Evolutionary conservation across 805 yeast species (phyloP), one percentile per base, ranked within the genome.

Genomic region (Ogataea saltuana): DNA sequence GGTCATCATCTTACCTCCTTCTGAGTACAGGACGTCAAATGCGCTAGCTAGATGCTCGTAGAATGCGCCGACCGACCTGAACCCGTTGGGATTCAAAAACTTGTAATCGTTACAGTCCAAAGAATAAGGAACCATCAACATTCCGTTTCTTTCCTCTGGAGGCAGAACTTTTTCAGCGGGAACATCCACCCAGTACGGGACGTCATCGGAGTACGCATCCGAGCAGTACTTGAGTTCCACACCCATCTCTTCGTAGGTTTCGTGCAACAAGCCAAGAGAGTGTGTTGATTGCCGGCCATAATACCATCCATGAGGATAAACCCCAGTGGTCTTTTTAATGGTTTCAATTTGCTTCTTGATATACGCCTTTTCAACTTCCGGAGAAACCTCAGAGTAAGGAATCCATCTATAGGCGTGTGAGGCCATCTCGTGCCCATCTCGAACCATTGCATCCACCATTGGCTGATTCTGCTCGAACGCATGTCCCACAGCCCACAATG

Each of bases 321-420:
- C 55, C 8, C 70, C 38, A 9, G 38, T 16, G n/a, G 38, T 34
- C 25, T 34, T 34, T 21, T 34, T 34, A 29, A 34, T 34, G 38
- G 38, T 23, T 12, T 34, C 29, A 31, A 67, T 47, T 27, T 60
- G 59, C 33, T 57, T 57, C 44, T 55, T 59, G 42, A 67, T 62
- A 46, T 51, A 55, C 20, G 58, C 64, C 36, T 62, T 57, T 48
- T 67, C 69, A 33, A 58, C 63, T 41, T 63, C 70, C 26, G 64
- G 61, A 3, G 59, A 37, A 59, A 52, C 38, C 20, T 34, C 38
- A n/a, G 38, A 34, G 22, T 60, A 67, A 35, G 61, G 62, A 41
- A 64, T 55, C 71, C 71, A 67, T 41, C 71, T 54, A 41, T 61
- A 58, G n/a, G 67, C 68, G 44, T 67, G 71, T 18, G 66, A 62